Conservation (phyloP, 176 grass and related monocot species). For the Guadua angustifolia region DNA sequence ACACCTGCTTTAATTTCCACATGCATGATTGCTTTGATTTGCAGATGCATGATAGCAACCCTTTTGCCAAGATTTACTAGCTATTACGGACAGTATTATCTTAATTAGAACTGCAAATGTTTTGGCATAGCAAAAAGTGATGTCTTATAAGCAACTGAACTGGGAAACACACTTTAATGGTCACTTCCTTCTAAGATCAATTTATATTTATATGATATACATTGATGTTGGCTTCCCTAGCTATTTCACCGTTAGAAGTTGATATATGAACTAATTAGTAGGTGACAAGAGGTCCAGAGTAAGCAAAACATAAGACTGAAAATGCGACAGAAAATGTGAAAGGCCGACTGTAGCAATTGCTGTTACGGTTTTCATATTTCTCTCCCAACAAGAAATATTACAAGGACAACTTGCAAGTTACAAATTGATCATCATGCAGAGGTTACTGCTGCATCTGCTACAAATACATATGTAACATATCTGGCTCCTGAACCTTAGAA, state of each 20-base stretch:
- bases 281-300: not conserved
- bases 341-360: not conserved
- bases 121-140: no score
- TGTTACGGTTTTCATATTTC: constrained; percentile 31
- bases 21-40: no score
- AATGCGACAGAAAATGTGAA: not conserved
- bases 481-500: constrained; percentile 25
- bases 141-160: no score
- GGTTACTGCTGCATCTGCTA: constrained; percentile 24
- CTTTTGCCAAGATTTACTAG: no score
- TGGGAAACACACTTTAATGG: not conserved
- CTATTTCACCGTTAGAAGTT: not conserved
- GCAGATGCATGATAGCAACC: not conserved
- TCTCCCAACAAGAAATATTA: constrained; percentile 24
- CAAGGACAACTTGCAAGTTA: not conserved
- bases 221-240: not conserved
- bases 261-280: not conserved
- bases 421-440: constrained; percentile 30
- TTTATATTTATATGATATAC: not conserved
- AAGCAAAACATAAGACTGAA: not conserved
- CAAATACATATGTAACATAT: not conserved
- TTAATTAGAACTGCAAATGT: not conserved
- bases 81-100: no score
- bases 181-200: not conserved
- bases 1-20: not conserved